Evolutionary conservation across 2,329 filamentous ascomycete genomes (phyloP), one percentile per base, ranked within the genome.

Genomic region (Myriangium duriaei): DNA sequence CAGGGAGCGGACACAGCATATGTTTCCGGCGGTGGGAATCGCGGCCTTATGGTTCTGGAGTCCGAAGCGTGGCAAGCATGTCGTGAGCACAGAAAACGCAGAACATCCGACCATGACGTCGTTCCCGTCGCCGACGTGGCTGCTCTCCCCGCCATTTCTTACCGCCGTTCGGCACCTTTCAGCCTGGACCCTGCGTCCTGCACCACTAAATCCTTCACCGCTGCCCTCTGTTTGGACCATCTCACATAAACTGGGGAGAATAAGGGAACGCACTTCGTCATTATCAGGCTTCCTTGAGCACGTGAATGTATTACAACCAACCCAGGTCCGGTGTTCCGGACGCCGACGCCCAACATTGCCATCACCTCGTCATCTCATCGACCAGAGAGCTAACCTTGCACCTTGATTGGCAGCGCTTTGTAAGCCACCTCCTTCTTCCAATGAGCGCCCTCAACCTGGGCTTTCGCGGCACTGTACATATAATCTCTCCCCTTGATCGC

Each of bases 401-500:
- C 36, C 36, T 39, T 32, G 10, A 39, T 14, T 13, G 36, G 36
- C 17, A 30, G 34, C 28, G 41, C 40, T 34, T 39, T 44, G 39
- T 42, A 44, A 12, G 38, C 26, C 16, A 19, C 35, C 44, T 50
- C 47, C 42, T 48, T 49, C 34, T 42, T 40, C 47, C 45, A 53
- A 35, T 48, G 48, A 10, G 38, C 41, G 10, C 49, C 50, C 6
- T 45, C 42, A 4, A 38, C 13, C 18, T 50, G 53, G 11, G 48
- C 48, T 13, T 49, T 49, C 21, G 52, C 48, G 29, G 28, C 28
- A 5, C 37, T 33, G n/a, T 39, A 35, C 48, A 62, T 55, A 43
- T 51, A 61, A 33, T 59, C 56, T 41, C 56, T 53, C 6, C 46
- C 46, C 45, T 64, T 64, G 10, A 56, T 47, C 47, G 57, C 40